phyloP scores from a whole-genome alignment of 1,284 basidiomycete species.

The Naganishia liquefaciens region DNA sequence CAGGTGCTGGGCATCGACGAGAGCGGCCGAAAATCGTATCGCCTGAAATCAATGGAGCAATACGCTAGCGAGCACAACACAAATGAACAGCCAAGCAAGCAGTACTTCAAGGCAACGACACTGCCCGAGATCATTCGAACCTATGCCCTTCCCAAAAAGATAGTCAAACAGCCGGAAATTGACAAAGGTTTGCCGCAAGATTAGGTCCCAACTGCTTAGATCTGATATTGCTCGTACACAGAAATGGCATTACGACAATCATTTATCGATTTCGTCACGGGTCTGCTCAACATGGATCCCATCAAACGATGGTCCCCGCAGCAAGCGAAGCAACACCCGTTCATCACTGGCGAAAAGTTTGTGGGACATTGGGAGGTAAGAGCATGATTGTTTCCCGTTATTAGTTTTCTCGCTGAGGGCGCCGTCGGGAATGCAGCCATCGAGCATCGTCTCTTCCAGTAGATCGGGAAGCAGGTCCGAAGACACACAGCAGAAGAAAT shows the following conservation, averaged over 20 bases:
- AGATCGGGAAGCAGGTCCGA: neutral
- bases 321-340: slow-evolving; percentile 92
- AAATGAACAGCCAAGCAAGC: slow-evolving; percentile 95
- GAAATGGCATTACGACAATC: slow-evolving; percentile 90
- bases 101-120: slow-evolving; percentile 95
- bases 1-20: slow-evolving; percentile 71
- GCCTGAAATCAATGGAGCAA: slow-evolving; percentile 88
- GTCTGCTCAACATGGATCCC: slow-evolving; percentile 90
- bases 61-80: slow-evolving; percentile 92
- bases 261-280: slow-evolving; percentile 97
- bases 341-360: slow-evolving; percentile 96
- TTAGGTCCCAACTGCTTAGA: neutral
- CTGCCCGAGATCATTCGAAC: slow-evolving; percentile 94
- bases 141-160: slow-evolving; percentile 80
- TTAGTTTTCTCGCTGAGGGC: neutral
- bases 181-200: slow-evolving; percentile 73
- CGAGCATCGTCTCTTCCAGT: neutral
- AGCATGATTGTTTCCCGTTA: slow-evolving; percentile 32
- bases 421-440: slow-evolving; percentile 1
- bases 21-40: slow-evolving; percentile 83
- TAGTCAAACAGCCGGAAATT: slow-evolving; percentile 78
- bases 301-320: slow-evolving; percentile 96
- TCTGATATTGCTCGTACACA: slow-evolving; percentile 45
- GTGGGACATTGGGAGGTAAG: slow-evolving; percentile 81
- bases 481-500: slow-evolving; percentile 68